Percentiles rank a stretch among this genome's conserved stretches.
These are phyloP conservation scores for Claviceps digitariae DNA, from an alignment of 2,329 filamentous ascomycete genomes.

Conservation along the genomic window DNA sequence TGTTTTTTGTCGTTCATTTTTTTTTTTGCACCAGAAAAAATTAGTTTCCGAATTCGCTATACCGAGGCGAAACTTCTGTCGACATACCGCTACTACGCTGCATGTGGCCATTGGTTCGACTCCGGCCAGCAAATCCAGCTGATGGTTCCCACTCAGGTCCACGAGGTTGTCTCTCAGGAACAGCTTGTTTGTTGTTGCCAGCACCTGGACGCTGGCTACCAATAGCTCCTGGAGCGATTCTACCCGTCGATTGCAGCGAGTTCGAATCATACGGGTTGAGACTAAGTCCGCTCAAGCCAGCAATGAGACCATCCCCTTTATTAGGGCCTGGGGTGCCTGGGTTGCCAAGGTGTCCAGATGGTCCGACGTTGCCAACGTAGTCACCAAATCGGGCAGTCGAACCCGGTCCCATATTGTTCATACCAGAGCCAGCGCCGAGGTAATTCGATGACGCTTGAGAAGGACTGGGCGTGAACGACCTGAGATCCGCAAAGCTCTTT, in stretches of 20 bases:
- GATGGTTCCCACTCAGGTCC: slow-evolving; percentile 48
- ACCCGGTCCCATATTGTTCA: slow-evolving; percentile 40
- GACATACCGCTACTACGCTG: slow-evolving; percentile 47
- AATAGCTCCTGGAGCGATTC: slow-evolving; percentile 46
- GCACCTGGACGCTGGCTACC: slow-evolving; percentile 49
- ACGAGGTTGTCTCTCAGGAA: slow-evolving; percentile 49
- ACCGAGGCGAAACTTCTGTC: not conserved
- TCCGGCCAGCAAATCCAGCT: slow-evolving; percentile 38
- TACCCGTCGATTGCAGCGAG: slow-evolving; percentile 21
- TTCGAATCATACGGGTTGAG: slow-evolving; percentile 37
- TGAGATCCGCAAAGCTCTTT: slow-evolving; percentile 92
- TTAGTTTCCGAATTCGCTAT: not conserved
- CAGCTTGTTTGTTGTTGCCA: slow-evolving; percentile 28
- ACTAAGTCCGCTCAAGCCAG: slow-evolving; percentile 35
- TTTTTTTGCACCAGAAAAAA: no score
- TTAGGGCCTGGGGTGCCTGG: slow-evolving; percentile 25
- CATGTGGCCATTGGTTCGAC: slow-evolving; percentile 45
- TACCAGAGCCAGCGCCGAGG: slow-evolving; percentile 23
- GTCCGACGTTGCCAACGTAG: slow-evolving; percentile 26
- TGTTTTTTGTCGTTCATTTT: slow-evolving; percentile 9
- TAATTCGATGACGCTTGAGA: slow-evolving; percentile 78
- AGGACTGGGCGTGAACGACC: slow-evolving; percentile 89
- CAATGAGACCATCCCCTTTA: slow-evolving; percentile 29
- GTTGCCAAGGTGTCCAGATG: slow-evolving; percentile 21
- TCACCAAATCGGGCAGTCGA: slow-evolving; percentile 31